These are phyloP conservation scores for Nicotiana attenuata DNA, from an alignment of 257 asterid genomes.

Conservation along the genomic window DNA sequence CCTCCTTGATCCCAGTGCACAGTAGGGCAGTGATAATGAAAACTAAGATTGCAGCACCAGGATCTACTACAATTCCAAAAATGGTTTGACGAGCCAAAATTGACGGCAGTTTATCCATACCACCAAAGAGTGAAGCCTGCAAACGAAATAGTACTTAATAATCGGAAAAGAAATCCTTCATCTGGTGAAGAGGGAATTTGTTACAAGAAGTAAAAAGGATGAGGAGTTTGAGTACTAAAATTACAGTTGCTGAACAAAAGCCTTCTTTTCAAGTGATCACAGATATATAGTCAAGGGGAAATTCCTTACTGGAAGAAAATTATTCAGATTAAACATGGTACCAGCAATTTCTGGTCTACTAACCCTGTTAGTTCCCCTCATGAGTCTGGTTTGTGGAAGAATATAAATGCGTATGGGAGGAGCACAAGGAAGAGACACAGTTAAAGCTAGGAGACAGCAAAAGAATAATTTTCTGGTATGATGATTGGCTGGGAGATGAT, in stretches of 20 bases:
- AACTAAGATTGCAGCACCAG: conserved; percentile 40
- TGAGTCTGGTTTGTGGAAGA: background rate
- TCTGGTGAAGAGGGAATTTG: background rate
- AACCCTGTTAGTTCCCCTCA: background rate
- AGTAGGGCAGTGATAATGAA: conserved; percentile 25
- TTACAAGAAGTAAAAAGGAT: background rate
- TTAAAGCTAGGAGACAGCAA: background rate
- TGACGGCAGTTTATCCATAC: conserved; percentile 29
- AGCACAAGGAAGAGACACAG: background rate
- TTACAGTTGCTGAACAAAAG: background rate
- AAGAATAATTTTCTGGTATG: background rate
- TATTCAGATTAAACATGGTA: background rate
- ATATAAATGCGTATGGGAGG: background rate
- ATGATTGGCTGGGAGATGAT: background rate
- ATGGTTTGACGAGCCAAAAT: conserved; percentile 27
- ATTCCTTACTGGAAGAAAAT: background rate
- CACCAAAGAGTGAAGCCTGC: conserved; percentile 36
- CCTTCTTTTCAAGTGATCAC: background rate
- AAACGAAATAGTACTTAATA: conserved; percentile 11
- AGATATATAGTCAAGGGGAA: background rate
- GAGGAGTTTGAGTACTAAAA: background rate
- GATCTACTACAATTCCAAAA: conserved; percentile 29
- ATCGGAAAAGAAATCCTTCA: background rate
- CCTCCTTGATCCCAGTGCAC: conserved; percentile 42
- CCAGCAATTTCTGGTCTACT: background rate